phyloP scores from a whole-genome alignment of 208 protist genomes.

The Acanthamoeba triangularis region DNA sequence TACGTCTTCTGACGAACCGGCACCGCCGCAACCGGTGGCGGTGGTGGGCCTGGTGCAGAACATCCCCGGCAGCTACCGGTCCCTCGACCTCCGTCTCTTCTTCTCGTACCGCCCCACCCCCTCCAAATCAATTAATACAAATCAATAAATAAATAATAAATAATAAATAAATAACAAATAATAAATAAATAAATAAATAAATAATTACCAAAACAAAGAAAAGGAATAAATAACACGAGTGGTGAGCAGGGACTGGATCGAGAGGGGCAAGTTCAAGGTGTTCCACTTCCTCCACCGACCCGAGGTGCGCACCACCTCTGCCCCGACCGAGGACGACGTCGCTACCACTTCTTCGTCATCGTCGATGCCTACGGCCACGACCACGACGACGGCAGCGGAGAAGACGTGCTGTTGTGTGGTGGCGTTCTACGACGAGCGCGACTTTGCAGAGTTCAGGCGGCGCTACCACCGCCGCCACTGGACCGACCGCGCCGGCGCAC shows the following conservation, averaged over 20 bases:
- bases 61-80: not conserved
- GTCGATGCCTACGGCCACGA: not conserved
- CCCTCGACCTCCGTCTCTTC: conserved; percentile 38
- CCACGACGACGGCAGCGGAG: not conserved
- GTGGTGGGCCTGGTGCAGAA: conserved; percentile 36
- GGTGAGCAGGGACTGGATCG: not conserved
- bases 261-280: conserved; percentile 9
- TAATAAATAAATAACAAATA: not conserved
- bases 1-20: not conserved
- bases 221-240: not conserved
- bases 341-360: not conserved
- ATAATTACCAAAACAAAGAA: not conserved
- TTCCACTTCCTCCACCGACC: conserved; percentile 40
- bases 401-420: conserved; percentile 55
- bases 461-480: conserved; percentile 14
- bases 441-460: conserved; percentile 4
- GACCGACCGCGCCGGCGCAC: conserved; percentile 13
- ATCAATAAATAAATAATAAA: not conserved
- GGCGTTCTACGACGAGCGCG: conserved; percentile 8
- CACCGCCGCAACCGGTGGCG: not conserved
- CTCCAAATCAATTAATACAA: not conserved
- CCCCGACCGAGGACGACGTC: not conserved
- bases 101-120: not conserved
- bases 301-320: not conserved
- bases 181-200: not conserved